Evolutionary conservation across 1,284 basidiomycete genomes (phyloP).

Genomic region (Leccinum griseonigrum): DNA sequence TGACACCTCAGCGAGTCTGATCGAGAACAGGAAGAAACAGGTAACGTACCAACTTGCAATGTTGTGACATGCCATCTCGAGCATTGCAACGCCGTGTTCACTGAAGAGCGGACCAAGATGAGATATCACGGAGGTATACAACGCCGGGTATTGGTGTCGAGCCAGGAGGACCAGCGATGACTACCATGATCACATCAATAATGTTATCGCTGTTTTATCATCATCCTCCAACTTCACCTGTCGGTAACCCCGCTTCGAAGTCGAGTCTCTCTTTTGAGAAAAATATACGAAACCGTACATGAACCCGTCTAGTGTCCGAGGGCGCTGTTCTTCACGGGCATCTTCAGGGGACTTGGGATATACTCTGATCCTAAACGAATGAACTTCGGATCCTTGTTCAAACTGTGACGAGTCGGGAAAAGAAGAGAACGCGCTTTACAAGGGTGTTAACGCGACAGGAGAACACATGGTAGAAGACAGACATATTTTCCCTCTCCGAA

Average conservation of each 20-base stretch:
- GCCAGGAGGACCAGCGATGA: conserved; percentile 86
- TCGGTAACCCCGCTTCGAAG: conserved; percentile 80
- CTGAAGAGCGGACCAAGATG: conserved; percentile 79
- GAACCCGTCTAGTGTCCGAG: conserved; percentile 56
- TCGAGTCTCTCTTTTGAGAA: conserved; percentile 66
- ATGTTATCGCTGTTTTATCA: background rate
- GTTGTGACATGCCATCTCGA: conserved; percentile 85
- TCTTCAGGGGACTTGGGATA: conserved; percentile 24
- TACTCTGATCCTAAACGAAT: conserved; percentile 72
- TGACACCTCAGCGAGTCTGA: conserved; percentile 10
- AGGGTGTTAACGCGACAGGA: conserved; percentile 13
- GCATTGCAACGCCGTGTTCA: conserved; percentile 71
- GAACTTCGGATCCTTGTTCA: conserved; percentile 68
- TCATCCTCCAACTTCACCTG: conserved; percentile 51
- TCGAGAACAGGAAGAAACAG: background rate
- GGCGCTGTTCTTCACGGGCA: conserved; percentile 30
- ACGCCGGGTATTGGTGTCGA: conserved; percentile 78
- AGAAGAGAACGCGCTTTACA: conserved; percentile 84
- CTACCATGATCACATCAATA: conserved; percentile 38
- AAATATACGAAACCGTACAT: conserved; percentile 87
- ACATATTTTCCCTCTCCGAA: conserved; percentile 84
- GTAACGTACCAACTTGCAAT: conserved; percentile 76
- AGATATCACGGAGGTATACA: conserved; percentile 72
- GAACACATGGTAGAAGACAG: conserved; percentile 30
- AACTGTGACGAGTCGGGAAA: conserved; percentile 91